Evolutionary conservation across 2,329 filamentous ascomycete genomes (phyloP).

Genomic region (Juglanconis sp.): DNA sequence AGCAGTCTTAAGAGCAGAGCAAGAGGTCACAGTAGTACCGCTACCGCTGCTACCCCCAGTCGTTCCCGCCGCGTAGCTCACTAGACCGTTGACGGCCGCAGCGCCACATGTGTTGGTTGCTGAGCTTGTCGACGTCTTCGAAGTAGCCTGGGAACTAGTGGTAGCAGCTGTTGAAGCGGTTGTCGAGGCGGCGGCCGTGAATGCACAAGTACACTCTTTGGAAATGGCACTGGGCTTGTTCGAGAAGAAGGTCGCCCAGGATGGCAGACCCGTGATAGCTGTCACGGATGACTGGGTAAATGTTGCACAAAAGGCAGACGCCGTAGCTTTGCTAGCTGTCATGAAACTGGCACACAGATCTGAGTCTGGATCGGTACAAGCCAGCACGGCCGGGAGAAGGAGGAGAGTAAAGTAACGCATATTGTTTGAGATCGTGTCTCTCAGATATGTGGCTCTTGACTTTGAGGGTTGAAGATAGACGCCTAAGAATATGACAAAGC

Average conservation of each 20-base stretch:
- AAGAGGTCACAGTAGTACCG: constrained; percentile 43
- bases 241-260: constrained; percentile 23
- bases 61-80: constrained; percentile 35
- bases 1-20: constrained; percentile 37
- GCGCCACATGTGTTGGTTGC: constrained; percentile 14
- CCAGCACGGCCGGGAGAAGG: constrained; percentile 24
- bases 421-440: neutral
- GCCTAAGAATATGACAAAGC: neutral
- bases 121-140: neutral
- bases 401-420: constrained; percentile 23
- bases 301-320: constrained; percentile 32
- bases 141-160: constrained; percentile 1
- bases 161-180: constrained; percentile 18
- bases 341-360: constrained; percentile 33
- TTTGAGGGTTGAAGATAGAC: neutral
- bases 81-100: constrained; percentile 24
- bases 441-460: neutral
- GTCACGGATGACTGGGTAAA: constrained; percentile 29
- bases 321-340: constrained; percentile 28
- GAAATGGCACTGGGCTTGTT: constrained; percentile 28
- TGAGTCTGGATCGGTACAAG: constrained; percentile 27
- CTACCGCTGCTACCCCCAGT: constrained; percentile 44
- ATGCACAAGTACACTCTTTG: constrained; percentile 27
- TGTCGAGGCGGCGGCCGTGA: constrained; percentile 19
- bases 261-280: constrained; percentile 24